A percentile compares a stretch with the other conserved stretches of the same genome.
Evolutionary conservation across 2,329 filamentous ascomycete species (phyloP).

Genomic region (Diplocarpon rosae): DNA sequence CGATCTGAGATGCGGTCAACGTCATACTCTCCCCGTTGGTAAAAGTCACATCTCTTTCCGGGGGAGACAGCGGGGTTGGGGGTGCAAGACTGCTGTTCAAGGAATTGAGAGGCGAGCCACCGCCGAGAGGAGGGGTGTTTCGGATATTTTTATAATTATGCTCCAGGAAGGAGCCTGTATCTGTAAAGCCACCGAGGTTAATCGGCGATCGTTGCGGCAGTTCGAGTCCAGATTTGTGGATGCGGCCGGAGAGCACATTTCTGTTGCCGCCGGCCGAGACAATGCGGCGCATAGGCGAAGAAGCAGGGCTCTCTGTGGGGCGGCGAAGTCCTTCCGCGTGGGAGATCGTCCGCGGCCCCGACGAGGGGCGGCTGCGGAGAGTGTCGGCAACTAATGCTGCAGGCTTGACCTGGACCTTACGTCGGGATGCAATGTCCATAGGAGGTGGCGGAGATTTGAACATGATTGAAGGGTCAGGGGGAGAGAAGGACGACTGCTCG

Average conservation of each 20-base stretch:
- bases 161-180: slow-evolving; percentile 22
- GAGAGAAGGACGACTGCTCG: slow-evolving; percentile 14
- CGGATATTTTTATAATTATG: slow-evolving; percentile 20
- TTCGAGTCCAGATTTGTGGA: slow-evolving; percentile 24
- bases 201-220: slow-evolving; percentile 26
- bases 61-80: slow-evolving; percentile 26
- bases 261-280: slow-evolving; percentile 25
- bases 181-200: slow-evolving; percentile 21
- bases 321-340: slow-evolving; percentile 24
- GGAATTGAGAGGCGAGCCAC: slow-evolving; percentile 21
- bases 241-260: slow-evolving; percentile 21
- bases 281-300: slow-evolving; percentile 26
- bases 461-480: slow-evolving; percentile 19
- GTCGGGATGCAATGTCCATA: slow-evolving; percentile 23
- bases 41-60: slow-evolving; percentile 21
- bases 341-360: slow-evolving; percentile 25
- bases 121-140: slow-evolving; percentile 16
- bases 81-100: slow-evolving; percentile 26
- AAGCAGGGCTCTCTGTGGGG: slow-evolving; percentile 19
- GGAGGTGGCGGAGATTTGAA: slow-evolving; percentile 26
- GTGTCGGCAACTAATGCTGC: slow-evolving; percentile 23
- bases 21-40: slow-evolving; percentile 15
- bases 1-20: slow-evolving; percentile 21
- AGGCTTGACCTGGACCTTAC: slow-evolving; percentile 25
- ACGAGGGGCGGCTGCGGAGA: slow-evolving; percentile 16